A percentile compares a stretch with the other conserved stretches of the same genome.
Conservation (phyloP, 257 asterid species). For the Solanum arcanum region DNA sequence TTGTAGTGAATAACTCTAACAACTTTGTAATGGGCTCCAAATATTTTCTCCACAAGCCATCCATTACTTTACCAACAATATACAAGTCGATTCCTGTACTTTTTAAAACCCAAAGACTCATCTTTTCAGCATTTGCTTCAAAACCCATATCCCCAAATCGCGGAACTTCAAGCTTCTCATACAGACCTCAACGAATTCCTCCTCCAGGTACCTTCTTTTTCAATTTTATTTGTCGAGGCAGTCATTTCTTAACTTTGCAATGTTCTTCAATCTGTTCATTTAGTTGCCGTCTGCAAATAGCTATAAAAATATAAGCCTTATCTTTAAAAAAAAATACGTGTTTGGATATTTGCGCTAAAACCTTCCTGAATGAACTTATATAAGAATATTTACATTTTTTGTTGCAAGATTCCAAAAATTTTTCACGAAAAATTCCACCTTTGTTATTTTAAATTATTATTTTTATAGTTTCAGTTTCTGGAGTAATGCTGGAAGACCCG, state of each 20-base stretch:
- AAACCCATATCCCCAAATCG: constrained; percentile 24
- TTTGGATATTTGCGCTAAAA: neutral
- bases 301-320: neutral
- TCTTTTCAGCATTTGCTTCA: constrained; percentile 13
- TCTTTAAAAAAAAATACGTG: neutral
- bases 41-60: neutral
- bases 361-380: neutral
- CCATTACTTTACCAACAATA: neutral
- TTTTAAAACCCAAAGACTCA: neutral
- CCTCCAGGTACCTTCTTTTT: constrained; percentile 18
- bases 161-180: constrained; percentile 16
- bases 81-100: neutral
- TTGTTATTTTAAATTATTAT: neutral
- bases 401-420: neutral
- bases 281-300: neutral
- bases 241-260: neutral
- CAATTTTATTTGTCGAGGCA: neutral
- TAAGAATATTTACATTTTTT: neutral
- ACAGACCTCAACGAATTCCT: constrained; percentile 35
- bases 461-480: constrained; percentile 27
- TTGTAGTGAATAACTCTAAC: neutral
- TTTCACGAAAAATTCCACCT: neutral
- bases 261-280: neutral
- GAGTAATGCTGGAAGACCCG: constrained; percentile 23
- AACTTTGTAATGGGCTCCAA: neutral